phyloP scores from a whole-genome alignment of 345 rosid genomes.

The Syzygium aromaticum region DNA sequence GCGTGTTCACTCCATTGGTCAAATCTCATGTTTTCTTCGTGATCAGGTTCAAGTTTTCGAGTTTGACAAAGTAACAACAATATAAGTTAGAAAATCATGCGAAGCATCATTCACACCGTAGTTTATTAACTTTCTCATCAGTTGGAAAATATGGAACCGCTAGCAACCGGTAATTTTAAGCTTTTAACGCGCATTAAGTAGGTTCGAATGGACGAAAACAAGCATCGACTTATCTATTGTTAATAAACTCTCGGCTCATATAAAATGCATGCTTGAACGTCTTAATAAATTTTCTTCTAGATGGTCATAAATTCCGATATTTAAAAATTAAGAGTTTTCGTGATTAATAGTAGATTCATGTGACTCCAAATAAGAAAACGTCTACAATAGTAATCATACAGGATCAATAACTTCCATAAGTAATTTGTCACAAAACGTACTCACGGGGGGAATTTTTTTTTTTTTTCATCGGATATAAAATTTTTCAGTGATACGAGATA shows the following conservation, averaged over 20 bases:
- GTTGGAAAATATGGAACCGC: not conserved
- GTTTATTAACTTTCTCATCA: not conserved
- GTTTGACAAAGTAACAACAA: too few species aligned
- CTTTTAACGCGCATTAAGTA: not conserved
- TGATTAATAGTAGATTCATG: rapidly evolving
- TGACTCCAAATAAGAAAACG: not conserved
- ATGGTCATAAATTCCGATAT: not conserved
- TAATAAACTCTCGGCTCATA: not conserved
- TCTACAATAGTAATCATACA: not conserved
- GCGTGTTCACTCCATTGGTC: rapidly evolving
- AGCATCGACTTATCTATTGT: not conserved
- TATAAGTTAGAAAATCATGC: not conserved
- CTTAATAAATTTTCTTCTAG: not conserved
- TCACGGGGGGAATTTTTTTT: not conserved
- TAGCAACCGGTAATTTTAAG: not conserved
- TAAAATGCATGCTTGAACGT: not conserved
- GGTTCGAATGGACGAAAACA: not conserved
- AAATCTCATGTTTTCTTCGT: rapidly evolving
- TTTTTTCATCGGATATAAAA: not conserved
- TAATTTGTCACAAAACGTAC: not conserved
- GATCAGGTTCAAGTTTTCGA: not conserved
- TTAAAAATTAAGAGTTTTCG: not conserved
- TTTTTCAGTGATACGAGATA: not conserved
- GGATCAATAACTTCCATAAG: rapidly evolving
- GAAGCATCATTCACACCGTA: not conserved